Conservation (phyloP, 1,284 basidiomycete species). For the Cryptococcus sp. region DNA sequence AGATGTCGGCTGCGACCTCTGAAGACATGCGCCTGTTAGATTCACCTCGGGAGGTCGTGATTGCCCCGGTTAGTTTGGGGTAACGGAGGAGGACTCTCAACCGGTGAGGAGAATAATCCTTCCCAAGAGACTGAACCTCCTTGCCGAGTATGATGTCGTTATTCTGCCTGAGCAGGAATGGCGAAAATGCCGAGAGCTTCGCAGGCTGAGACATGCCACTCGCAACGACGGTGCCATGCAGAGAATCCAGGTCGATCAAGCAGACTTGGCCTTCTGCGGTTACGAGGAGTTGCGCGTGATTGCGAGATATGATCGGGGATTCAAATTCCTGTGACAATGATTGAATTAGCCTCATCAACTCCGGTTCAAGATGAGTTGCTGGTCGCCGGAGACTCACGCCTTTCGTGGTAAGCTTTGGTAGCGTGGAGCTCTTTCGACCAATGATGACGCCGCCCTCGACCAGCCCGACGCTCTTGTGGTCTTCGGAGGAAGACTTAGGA, state of each 20-base stretch:
- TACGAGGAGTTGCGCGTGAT: conserved; percentile 32
- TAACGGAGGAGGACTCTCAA: conserved; percentile 18
- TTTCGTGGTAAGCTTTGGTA: not conserved
- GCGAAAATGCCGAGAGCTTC: conserved; percentile 10
- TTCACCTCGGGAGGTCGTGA: not conserved
- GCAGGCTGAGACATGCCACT: not conserved
- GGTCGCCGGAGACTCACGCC: not conserved
- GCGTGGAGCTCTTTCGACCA: conserved; percentile 14
- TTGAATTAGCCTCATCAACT: not conserved
- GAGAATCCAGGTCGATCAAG: conserved; percentile 33
- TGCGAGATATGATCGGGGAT: conserved; percentile 36
- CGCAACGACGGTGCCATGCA: conserved; percentile 33
- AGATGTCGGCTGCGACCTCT: no score
- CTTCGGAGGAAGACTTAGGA: not conserved
- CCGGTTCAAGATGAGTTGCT: not conserved
- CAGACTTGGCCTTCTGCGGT: conserved; percentile 27
- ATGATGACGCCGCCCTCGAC: conserved; percentile 13
- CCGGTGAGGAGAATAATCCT: conserved; percentile 13
- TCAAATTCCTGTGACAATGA: conserved; percentile 20
- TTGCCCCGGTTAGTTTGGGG: conserved; percentile 11
- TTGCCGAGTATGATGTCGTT: conserved; percentile 36
- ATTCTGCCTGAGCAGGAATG: conserved; percentile 25
- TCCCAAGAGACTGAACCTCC: conserved; percentile 10
- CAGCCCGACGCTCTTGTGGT: conserved; percentile 7
- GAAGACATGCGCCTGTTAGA: no score